phyloP scores from a whole-genome alignment of 1,284 basidiomycete genomes.

The Vanrija humicola region DNA sequence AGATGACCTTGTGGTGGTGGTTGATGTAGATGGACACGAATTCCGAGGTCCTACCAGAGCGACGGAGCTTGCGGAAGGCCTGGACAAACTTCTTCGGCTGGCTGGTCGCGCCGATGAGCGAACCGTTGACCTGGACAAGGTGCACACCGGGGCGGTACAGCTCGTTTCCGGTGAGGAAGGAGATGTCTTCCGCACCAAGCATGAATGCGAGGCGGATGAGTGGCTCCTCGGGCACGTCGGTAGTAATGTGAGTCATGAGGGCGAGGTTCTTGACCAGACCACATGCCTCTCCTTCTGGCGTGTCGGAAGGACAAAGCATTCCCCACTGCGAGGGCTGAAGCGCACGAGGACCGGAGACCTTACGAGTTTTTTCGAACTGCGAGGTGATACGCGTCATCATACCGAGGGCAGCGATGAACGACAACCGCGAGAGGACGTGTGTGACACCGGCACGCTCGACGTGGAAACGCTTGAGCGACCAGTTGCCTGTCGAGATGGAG shows the following conservation, averaged over 20 bases:
- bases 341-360: slow-evolving; percentile 96
- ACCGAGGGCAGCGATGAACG: slow-evolving; percentile 94
- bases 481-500: slow-evolving; percentile 98
- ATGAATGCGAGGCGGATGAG: slow-evolving; percentile 86
- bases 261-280: slow-evolving; percentile 98
- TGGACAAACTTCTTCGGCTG: slow-evolving; percentile 80
- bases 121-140: slow-evolving; percentile 96
- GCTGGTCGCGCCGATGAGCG: slow-evolving; percentile 88
- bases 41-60: slow-evolving; percentile 88
- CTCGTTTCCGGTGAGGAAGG: slow-evolving; percentile 87
- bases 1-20: slow-evolving; percentile 88
- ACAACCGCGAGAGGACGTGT: slow-evolving; percentile 90
- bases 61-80: slow-evolving; percentile 86
- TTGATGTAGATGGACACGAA: slow-evolving; percentile 98
- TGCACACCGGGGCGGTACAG: slow-evolving; percentile 89
- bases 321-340: slow-evolving; percentile 99
- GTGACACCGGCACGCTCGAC: slow-evolving; percentile 99
- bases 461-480: slow-evolving; percentile 99
- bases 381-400: slow-evolving; percentile 99
- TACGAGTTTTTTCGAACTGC: slow-evolving; percentile 99
- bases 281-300: slow-evolving; percentile 99
- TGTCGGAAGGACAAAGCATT: slow-evolving; percentile 96
- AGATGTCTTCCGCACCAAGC: slow-evolving; percentile 96
- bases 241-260: slow-evolving; percentile 99
- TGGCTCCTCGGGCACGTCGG: slow-evolving; percentile 95